Evolutionary conservation across 192 early-diverging fungal species (phyloP).

Genomic region (Coemansia sp.): DNA sequence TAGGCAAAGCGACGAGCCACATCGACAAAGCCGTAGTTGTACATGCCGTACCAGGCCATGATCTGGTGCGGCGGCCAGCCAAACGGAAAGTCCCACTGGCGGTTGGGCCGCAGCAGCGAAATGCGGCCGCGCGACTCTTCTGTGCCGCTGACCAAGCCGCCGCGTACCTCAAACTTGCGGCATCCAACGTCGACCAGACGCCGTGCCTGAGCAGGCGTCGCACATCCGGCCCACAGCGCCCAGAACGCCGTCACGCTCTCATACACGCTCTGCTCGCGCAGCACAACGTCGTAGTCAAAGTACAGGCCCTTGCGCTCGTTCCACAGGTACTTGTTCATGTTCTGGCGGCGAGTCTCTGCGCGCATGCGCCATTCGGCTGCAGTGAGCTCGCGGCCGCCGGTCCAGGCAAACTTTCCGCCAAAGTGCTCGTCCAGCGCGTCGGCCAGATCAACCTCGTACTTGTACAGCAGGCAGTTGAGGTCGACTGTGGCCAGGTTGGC

Average conservation of each 20-base stretch:
- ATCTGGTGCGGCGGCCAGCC: constrained; percentile 99
- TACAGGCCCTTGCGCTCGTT: constrained; percentile 74
- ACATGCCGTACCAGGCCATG: constrained; percentile 89
- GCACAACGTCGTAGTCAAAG: constrained; percentile 87
- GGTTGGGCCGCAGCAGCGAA: constrained; percentile 79
- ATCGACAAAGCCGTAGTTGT: constrained; percentile 74
- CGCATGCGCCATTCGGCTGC: constrained; percentile 65
- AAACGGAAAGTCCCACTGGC: constrained; percentile 94
- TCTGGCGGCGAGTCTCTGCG: constrained; percentile 60
- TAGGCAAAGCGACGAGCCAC: constrained; percentile 81
- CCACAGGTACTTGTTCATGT: constrained; percentile 84
- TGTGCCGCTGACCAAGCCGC: constrained; percentile 91
- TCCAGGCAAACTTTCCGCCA: constrained; percentile 54
- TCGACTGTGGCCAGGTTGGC: constrained; percentile 93
- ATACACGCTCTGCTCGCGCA: constrained; percentile 68
- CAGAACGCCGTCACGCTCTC: constrained; percentile 88
- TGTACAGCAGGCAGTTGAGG: constrained; percentile 90
- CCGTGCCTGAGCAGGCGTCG: constrained; percentile 72
- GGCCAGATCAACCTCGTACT: constrained; percentile 92
- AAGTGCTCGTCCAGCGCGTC: constrained; percentile 65
- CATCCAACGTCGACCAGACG: constrained; percentile 68
- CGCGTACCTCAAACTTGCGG: constrained; percentile 82
- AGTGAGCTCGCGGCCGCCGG: constrained; percentile 50
- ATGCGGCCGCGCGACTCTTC: constrained; percentile 84
- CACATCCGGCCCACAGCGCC: constrained; percentile 90